Conservation (phyloP, 257 asterid genomes). For the Solanum rostratum region DNA sequence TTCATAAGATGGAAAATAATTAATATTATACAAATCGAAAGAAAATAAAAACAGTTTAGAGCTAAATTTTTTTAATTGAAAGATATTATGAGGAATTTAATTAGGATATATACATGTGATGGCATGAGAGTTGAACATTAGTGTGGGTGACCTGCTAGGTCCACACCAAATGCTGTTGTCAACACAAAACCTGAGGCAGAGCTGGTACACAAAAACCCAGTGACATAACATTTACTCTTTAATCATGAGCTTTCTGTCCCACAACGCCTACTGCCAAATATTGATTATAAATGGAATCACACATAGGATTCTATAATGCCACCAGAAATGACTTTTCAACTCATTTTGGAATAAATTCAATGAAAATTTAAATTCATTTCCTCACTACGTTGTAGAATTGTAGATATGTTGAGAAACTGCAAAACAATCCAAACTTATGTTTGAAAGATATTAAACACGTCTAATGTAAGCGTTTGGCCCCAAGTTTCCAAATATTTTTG, state of each 20-base stretch:
- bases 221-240: background rate
- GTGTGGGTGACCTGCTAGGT: background rate
- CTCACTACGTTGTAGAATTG: too few species aligned
- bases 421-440: too few species aligned
- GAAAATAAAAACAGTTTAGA: background rate
- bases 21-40: background rate
- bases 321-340: background rate
- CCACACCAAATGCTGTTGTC: background rate
- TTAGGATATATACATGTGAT: background rate
- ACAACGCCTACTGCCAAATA: background rate
- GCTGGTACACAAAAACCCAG: background rate
- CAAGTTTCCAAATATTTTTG: too few species aligned
- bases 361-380: too few species aligned
- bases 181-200: slow-evolving; percentile 1
- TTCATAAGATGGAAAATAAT: background rate
- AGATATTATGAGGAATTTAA: background rate
- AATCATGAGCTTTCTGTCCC: background rate
- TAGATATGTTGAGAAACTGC: too few species aligned
- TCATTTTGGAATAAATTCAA: background rate
- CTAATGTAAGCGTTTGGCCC: too few species aligned
- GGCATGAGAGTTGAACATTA: background rate
- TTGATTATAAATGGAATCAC: background rate
- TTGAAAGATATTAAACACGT: too few species aligned
- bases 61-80: background rate
- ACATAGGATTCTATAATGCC: background rate